Conservation (phyloP, 2,329 filamentous ascomycete genomes). For the Pseudogymnoascus sp. region DNA sequence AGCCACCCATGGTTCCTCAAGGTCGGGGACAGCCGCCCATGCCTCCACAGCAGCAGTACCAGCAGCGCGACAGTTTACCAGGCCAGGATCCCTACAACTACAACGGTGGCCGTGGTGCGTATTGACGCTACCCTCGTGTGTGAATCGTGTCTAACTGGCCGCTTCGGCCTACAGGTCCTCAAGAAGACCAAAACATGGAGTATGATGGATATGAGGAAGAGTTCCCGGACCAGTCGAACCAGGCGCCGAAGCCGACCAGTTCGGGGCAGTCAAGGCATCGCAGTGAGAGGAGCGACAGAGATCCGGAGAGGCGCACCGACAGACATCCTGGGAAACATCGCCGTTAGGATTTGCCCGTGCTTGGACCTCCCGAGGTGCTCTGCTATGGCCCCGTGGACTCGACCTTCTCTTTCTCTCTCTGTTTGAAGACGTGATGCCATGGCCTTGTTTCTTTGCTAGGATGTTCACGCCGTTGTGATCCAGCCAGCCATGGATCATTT, state of each 20-base stretch:
- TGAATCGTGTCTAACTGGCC: constrained; percentile 1
- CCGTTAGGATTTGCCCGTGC: not conserved
- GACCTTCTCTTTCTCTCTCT: not conserved
- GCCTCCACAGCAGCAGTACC: not conserved
- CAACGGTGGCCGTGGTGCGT: not conserved
- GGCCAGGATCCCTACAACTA: not conserved
- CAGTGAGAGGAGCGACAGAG: not conserved
- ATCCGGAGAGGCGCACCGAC: not conserved
- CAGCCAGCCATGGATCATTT: not conserved
- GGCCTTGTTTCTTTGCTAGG: not conserved
- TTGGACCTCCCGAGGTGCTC: not conserved
- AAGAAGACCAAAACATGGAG: constrained; percentile 1
- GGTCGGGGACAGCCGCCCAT: not conserved
- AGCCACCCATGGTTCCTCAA: not conserved
- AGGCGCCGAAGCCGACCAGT: not conserved
- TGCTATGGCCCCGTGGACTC: not conserved
- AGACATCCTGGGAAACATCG: not conserved
- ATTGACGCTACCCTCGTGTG: not conserved
- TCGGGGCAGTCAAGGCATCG: not conserved
- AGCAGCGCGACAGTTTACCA: constrained; percentile 2
- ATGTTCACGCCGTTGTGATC: not conserved
- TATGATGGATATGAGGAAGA: not conserved
- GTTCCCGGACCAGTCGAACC: not conserved
- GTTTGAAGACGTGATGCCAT: not conserved
- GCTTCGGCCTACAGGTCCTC: constrained; percentile 1